These are phyloP conservation scores for Dictyostelium intermedium DNA, from an alignment of 78 protist genomes.

Conservation along the genomic window DNA sequence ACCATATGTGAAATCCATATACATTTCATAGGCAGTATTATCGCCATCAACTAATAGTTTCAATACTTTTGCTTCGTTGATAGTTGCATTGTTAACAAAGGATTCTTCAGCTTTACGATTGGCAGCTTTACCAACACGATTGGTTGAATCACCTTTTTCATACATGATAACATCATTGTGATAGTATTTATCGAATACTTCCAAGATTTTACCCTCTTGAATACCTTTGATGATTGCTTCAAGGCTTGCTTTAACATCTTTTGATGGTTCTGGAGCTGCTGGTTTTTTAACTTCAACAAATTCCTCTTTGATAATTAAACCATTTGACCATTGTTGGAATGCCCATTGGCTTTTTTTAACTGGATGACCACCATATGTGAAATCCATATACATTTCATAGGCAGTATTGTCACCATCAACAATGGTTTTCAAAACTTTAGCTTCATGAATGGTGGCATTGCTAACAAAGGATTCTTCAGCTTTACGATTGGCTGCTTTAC, in stretches of 20 bases:
- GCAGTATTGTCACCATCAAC: too few relatives aligned
- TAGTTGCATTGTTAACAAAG: slow-evolving; percentile 32
- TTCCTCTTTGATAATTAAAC: slow-evolving; percentile 33
- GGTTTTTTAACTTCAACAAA: neutral
- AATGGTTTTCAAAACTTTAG: neutral
- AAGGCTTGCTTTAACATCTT: neutral
- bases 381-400: too few relatives aligned
- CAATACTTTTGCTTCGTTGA: slow-evolving; percentile 12
- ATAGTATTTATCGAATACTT: neutral
- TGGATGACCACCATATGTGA: too few relatives aligned
- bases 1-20: neutral
- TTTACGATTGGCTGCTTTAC: slow-evolving; percentile 34
- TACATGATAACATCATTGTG: neutral
- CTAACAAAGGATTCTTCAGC: slow-evolving; percentile 41
- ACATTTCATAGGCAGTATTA: neutral
- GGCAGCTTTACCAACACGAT: slow-evolving; percentile 31
- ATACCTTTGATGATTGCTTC: neutral
- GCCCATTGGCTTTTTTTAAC: slow-evolving; percentile 47
- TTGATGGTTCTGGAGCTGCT: neutral
- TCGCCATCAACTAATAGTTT: neutral
- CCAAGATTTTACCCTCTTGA: neutral
- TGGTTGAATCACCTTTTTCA: slow-evolving; percentile 29
- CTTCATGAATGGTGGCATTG: slow-evolving; percentile 16
- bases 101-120: slow-evolving; percentile 40
- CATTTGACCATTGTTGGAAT: slow-evolving; percentile 38